Evolutionary conservation across 768 basidiomycete genomes (phyloP).

Genomic region (Lentinula aciculospora): DNA sequence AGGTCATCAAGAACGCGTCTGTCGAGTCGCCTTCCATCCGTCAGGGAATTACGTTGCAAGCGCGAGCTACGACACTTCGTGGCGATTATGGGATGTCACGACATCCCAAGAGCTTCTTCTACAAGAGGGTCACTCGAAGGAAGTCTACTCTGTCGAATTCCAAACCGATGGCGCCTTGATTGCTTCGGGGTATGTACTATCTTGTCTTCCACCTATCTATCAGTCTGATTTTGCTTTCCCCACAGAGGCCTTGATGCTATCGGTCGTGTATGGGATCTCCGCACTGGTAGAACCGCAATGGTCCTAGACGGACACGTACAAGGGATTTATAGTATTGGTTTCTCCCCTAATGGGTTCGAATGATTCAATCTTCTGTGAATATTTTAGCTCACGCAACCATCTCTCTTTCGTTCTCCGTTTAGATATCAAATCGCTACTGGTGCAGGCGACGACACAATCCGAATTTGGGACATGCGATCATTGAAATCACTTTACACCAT

Average conservation of each 20-base stretch:
- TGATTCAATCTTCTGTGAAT: constrained; percentile 9
- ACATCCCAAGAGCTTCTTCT: constrained; percentile 76
- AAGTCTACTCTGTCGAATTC: constrained; percentile 94
- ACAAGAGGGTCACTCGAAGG: constrained; percentile 97
- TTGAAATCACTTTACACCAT: constrained; percentile 93
- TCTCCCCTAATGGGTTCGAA: constrained; percentile 92
- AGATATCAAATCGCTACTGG: constrained; percentile 98
- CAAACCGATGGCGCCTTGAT: constrained; percentile 91
- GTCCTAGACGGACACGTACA: constrained; percentile 96
- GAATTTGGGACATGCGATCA: constrained; percentile 97
- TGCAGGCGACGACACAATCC: constrained; percentile 94
- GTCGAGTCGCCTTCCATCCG: constrained; percentile 94
- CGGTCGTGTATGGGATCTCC: constrained; percentile 94
- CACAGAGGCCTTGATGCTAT: constrained; percentile 93
- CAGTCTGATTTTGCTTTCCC: background rate
- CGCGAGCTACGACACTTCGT: constrained; percentile 95
- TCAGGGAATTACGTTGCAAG: constrained; percentile 92
- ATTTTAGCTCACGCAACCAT: constrained; percentile 7
- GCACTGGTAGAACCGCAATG: constrained; percentile 95
- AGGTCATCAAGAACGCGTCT: constrained; percentile 89
- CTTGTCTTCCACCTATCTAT: background rate
- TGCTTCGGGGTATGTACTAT: constrained; percentile 75
- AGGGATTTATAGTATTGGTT: constrained; percentile 84
- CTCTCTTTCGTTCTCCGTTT: constrained; percentile 10
- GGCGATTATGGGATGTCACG: constrained; percentile 93